Percentiles rank a stretch among this genome's conserved stretches.
Evolutionary conservation across 108 stramenopile genomes (phyloP).

Genomic region (Cyclotella kingstonii): DNA sequence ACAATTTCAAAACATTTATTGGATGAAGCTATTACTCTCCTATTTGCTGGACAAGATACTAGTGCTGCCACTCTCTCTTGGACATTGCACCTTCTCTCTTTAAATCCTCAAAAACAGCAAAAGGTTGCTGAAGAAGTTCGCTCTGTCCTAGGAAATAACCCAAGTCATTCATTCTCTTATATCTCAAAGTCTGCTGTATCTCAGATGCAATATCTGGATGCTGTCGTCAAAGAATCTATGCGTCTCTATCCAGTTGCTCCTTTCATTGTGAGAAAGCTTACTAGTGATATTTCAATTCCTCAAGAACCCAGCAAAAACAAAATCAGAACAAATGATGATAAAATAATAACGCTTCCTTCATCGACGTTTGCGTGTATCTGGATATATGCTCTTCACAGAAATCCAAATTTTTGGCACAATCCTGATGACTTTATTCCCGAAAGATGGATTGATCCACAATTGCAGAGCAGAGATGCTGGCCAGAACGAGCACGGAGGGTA

Average conservation of each 20-base stretch:
- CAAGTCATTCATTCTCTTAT: constrained; percentile 1
- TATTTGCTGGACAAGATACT: constrained; percentile 95
- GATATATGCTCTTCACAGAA: constrained; percentile 92
- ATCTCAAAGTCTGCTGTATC: constrained; percentile 51
- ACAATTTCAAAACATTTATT: constrained; percentile 55
- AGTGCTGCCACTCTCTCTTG: constrained; percentile 91
- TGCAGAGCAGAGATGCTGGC: constrained; percentile 46
- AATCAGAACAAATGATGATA: neutral
- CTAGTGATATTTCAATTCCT: constrained; percentile 53
- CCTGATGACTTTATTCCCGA: constrained; percentile 87
- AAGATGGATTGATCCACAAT: constrained; percentile 70
- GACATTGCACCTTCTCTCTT: constrained; percentile 86
- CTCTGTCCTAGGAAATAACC: constrained; percentile 23
- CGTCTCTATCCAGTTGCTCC: constrained; percentile 93
- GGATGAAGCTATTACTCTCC: constrained; percentile 88
- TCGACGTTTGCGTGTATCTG: constrained; percentile 85
- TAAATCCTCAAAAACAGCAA: constrained; percentile 69
- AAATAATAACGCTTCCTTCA: constrained; percentile 50
- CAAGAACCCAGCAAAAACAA: neutral
- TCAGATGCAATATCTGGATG: constrained; percentile 75
- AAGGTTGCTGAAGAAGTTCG: constrained; percentile 59
- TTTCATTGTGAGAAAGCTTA: constrained; percentile 80
- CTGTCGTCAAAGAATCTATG: constrained; percentile 89
- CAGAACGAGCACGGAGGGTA: constrained; percentile 73
- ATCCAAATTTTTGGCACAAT: constrained; percentile 77